Base-by-base conservation (phyloP, 2,329 filamentous ascomycete species). In the Diaporthe amygdali region DNA sequence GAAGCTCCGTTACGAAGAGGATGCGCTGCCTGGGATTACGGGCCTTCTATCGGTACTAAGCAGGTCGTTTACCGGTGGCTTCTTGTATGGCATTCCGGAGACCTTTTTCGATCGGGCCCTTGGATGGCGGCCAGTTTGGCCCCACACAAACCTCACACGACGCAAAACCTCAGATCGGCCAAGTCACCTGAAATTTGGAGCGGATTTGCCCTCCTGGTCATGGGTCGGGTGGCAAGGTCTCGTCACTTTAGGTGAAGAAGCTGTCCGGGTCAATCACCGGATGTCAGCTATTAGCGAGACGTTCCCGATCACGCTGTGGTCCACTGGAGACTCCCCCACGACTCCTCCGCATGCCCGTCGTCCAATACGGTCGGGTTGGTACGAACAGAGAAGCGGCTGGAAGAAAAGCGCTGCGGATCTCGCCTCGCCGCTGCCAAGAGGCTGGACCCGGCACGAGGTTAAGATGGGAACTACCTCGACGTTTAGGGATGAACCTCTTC, bases 41-140 rank as follows among this genome's bases (percentile, higher is more conserved):
- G 72, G 71, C 2, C 46, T 75, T 22, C 20, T 72, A n/a, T 51
- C 47, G 15, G 37, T 66, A 0, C 44, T 74, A 7, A 70, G 69
- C 14, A 25, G 44, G 6, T 47, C 67, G 7, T 75, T 75, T 44
- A 37, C 17, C 2, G 74, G 70, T 12, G 75, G 74, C 15, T 75
- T 76, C 49, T 22, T 74, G 6, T 74, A 34, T 54, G 75, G 73
- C 7, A 49, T 76, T 12, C 75, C 75, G 7, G 59, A 68, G 32
- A 69, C 68, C 12, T 74, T 70, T 27, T 75, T 74, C 52, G 72
- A 75, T 22, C 22, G 41, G 7, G 71, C 71, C 4, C 52, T 76
- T 8, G 47, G 70, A 3, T 76, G 74, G 74, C 20, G 39, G n/a
- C 51, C 61, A 22, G 10, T 17, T 5, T 52, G 25, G 25, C 14